Percentiles rank a stretch among this genome's conserved stretches.
phyloP scores from a whole-genome alignment of 2,329 filamentous ascomycete genomes.

The Raffaelea arxii region DNA sequence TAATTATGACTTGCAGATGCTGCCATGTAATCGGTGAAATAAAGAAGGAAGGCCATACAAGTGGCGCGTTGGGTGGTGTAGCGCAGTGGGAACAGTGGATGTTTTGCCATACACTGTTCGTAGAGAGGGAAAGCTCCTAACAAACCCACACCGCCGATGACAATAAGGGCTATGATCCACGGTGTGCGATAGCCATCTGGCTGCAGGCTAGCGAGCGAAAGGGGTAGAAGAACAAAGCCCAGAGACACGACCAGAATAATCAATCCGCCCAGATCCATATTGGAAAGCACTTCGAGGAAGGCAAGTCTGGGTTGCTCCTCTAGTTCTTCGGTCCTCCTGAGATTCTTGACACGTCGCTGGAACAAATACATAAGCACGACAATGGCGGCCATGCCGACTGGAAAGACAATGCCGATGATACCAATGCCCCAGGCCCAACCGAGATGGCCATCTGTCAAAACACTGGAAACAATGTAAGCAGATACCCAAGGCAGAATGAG shows the following conservation, averaged over 20 bases:
- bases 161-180: slow-evolving; percentile 35
- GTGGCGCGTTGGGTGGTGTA: slow-evolving; percentile 35
- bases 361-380: slow-evolving; percentile 37
- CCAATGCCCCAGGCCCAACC: slow-evolving; percentile 48
- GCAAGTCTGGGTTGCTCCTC: slow-evolving; percentile 20
- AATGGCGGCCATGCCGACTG: slow-evolving; percentile 40
- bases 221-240: slow-evolving; percentile 33
- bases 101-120: slow-evolving; percentile 30
- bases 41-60: slow-evolving; percentile 27
- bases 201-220: slow-evolving; percentile 32
- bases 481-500: slow-evolving; percentile 47
- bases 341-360: slow-evolving; percentile 36
- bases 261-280: slow-evolving; percentile 30
- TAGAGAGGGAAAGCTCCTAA: slow-evolving; percentile 35
- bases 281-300: slow-evolving; percentile 23
- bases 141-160: slow-evolving; percentile 25
- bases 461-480: slow-evolving; percentile 33
- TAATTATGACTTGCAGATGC: slow-evolving; percentile 6
- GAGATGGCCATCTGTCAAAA: slow-evolving; percentile 18
- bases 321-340: slow-evolving; percentile 24
- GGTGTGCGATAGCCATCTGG: slow-evolving; percentile 31
- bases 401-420: slow-evolving; percentile 44
- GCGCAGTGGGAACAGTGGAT: slow-evolving; percentile 34
- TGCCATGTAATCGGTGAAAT: slow-evolving; percentile 15
- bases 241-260: slow-evolving; percentile 38